phyloP scores from a whole-genome alignment of 768 basidiomycete species.

The Paxillus ammoniavirescens region DNA sequence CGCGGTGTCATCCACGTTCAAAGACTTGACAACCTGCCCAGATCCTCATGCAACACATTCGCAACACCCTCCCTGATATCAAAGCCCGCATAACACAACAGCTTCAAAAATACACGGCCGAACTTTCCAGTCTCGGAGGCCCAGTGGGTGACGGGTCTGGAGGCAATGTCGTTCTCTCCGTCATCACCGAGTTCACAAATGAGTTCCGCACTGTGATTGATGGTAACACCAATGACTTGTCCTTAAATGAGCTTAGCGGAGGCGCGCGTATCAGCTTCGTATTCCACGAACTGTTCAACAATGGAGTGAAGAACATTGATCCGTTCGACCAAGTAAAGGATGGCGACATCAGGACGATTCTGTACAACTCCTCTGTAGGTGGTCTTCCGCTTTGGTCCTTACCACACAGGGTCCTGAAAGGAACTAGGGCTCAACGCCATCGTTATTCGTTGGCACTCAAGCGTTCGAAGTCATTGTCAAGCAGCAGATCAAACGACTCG shows the following conservation, averaged over 20 bases:
- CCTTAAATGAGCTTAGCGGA: slow-evolving; percentile 95
- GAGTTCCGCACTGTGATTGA: slow-evolving; percentile 98
- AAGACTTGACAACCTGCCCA: slow-evolving; percentile 27
- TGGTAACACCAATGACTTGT: slow-evolving; percentile 94
- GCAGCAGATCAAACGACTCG: slow-evolving; percentile 96
- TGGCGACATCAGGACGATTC: slow-evolving; percentile 91
- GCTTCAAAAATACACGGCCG: slow-evolving; percentile 82
- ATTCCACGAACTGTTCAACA: slow-evolving; percentile 98
- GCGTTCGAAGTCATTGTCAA: slow-evolving; percentile 99
- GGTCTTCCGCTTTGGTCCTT: neutral
- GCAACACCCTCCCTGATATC: slow-evolving; percentile 96
- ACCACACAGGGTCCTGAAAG: neutral
- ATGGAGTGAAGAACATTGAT: slow-evolving; percentile 93
- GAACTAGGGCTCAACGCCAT: slow-evolving; percentile 86
- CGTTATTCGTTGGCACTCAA: slow-evolving; percentile 93
- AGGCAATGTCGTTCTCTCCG: slow-evolving; percentile 90
- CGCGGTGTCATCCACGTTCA: neutral
- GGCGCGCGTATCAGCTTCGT: slow-evolving; percentile 99
- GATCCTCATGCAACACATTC: slow-evolving; percentile 99
- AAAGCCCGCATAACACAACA: slow-evolving; percentile 93
- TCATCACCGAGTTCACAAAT: slow-evolving; percentile 96
- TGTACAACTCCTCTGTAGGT: slow-evolving; percentile 96
- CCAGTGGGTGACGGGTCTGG: slow-evolving; percentile 81
- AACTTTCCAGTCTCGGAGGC: slow-evolving; percentile 84
- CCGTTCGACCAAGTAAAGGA: slow-evolving; percentile 99